phyloP scores from a whole-genome alignment of 768 basidiomycete species.

The Tricholoma matsutake region DNA sequence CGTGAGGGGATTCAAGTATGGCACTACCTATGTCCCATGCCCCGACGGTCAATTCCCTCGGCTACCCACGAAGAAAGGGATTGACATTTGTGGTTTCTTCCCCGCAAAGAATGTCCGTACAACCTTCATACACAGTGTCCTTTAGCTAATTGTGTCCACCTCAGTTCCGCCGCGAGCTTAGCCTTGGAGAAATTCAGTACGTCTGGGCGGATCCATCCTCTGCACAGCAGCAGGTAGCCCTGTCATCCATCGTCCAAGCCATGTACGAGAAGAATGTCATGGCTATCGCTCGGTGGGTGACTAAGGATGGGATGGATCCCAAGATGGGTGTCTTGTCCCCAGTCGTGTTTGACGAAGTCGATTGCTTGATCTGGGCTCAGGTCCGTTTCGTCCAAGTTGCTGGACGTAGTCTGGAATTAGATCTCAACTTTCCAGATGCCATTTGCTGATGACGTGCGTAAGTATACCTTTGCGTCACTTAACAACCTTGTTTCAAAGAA shows the following conservation, averaged over 20 bases:
- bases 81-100: slow-evolving; percentile 89
- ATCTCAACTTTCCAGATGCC: slow-evolving; percentile 69
- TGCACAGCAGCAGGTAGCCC: slow-evolving; percentile 72
- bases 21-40: slow-evolving; percentile 82
- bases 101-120: slow-evolving; percentile 54
- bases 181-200: slow-evolving; percentile 84
- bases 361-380: slow-evolving; percentile 82
- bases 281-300: slow-evolving; percentile 85
- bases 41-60: slow-evolving; percentile 81
- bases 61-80: slow-evolving; percentile 75
- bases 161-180: slow-evolving; percentile 79
- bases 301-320: slow-evolving; percentile 68
- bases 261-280: slow-evolving; percentile 65
- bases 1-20: slow-evolving; percentile 83
- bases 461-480: slow-evolving; percentile 82
- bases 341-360: slow-evolving; percentile 57
- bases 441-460: slow-evolving; percentile 91
- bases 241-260: slow-evolving; percentile 85
- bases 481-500: slow-evolving; percentile 69
- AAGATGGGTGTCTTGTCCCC: slow-evolving; percentile 83
- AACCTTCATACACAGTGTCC: background rate
- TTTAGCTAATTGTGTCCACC: slow-evolving; percentile 1
- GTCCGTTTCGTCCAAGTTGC: slow-evolving; percentile 37
- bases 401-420: background rate
- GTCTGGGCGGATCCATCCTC: slow-evolving; percentile 73